Evolutionary conservation across 352 stramenopile genomes (phyloP).

Genomic region (Globisporangium middletonii): DNA sequence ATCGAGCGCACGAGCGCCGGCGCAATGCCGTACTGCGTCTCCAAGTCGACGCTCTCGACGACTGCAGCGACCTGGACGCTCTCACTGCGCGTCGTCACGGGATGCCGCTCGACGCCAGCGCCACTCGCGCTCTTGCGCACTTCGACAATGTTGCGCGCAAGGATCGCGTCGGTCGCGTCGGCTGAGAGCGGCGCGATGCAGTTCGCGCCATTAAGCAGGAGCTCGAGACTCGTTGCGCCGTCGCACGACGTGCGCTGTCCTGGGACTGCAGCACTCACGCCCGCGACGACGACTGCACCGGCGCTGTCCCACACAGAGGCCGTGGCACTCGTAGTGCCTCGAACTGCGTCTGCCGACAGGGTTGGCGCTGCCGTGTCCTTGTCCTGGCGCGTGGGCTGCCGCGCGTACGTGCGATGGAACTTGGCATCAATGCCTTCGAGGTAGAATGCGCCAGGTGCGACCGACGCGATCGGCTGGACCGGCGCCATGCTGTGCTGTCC

Average conservation of each 20-base stretch:
- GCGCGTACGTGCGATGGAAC: constrained; percentile 85
- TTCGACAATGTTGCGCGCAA: constrained; percentile 93
- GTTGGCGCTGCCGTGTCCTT: constrained; percentile 18
- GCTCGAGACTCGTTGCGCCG: constrained; percentile 65
- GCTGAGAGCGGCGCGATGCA: constrained; percentile 83
- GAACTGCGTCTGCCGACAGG: constrained; percentile 9
- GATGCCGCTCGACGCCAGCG: constrained; percentile 22
- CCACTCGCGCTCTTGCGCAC: constrained; percentile 38
- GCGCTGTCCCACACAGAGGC: constrained; percentile 44
- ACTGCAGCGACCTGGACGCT: constrained; percentile 90
- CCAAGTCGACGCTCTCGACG: constrained; percentile 67
- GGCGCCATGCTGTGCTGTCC: constrained; percentile 57
- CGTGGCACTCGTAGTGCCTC: constrained; percentile 20
- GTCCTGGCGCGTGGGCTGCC: constrained; percentile 14
- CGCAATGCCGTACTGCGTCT: constrained; percentile 81
- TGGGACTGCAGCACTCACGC: constrained; percentile 88
- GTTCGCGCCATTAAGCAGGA: constrained; percentile 87
- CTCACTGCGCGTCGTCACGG: constrained; percentile 39
- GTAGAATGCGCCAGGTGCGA: constrained; percentile 88
- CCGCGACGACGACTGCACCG: constrained; percentile 82
- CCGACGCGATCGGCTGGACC: constrained; percentile 48
- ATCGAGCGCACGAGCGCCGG: constrained; percentile 90
- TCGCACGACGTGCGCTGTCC: constrained; percentile 73
- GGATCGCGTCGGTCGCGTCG: constrained; percentile 70
- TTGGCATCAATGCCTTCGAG: constrained; percentile 88